These are phyloP conservation scores for Carpinus fangiana DNA, from an alignment of 306 rosid species.

Conservation along the genomic window DNA sequence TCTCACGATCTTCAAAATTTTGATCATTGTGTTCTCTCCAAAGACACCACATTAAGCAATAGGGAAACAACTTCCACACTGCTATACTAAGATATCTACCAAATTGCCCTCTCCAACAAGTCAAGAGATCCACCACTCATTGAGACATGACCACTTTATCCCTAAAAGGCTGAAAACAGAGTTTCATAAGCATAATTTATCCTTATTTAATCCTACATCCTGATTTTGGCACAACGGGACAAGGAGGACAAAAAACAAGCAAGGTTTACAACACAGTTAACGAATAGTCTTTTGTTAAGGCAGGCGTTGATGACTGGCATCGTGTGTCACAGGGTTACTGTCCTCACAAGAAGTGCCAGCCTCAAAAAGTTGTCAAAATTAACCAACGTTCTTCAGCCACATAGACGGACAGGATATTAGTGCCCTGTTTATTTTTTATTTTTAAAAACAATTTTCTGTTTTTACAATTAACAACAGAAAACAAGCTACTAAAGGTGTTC, in stretches of 20 bases:
- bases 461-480: too few species aligned
- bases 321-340: neutral
- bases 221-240: neutral
- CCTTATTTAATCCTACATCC: neutral
- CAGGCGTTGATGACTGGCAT: neutral
- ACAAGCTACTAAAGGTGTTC: too few species aligned
- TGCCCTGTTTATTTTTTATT: neutral
- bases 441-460: neutral
- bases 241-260: neutral
- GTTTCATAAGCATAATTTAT: too few species aligned
- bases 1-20: too few species aligned
- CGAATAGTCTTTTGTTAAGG: neutral
- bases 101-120: too few species aligned
- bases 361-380: neutral
- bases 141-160: too few species aligned
- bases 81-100: too few species aligned
- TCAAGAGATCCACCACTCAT: too few species aligned
- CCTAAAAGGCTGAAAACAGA: too few species aligned
- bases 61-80: too few species aligned
- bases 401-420: neutral
- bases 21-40: too few species aligned
- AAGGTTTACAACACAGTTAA: neutral
- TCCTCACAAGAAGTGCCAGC: neutral
- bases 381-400: neutral
- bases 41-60: too few species aligned